Evolutionary conservation across 345 rosid species (phyloP).

Genomic region (Hibiscus syriacus): DNA sequence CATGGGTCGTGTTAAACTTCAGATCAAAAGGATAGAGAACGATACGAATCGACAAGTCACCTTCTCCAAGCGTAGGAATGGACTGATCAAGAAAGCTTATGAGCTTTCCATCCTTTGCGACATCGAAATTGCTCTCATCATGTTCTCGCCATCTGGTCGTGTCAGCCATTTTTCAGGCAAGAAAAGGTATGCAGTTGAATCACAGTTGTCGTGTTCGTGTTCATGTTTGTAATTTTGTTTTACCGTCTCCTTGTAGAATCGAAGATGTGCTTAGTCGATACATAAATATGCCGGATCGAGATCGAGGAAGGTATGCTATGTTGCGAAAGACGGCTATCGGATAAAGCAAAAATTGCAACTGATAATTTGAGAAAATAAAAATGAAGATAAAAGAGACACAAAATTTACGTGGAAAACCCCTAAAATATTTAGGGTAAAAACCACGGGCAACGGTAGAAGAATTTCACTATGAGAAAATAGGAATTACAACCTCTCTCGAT

Average conservation of each 20-base stretch:
- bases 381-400: no score
- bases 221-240: not conserved
- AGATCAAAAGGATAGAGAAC: not conserved
- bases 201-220: not conserved
- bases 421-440: no score
- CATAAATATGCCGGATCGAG: constrained; percentile 14
- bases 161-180: constrained; percentile 1
- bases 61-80: not conserved
- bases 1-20: not conserved
- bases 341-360: no score
- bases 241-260: not conserved
- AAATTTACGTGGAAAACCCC: no score
- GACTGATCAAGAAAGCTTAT: not conserved
- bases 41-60: not conserved
- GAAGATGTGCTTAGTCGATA: constrained; percentile 15
- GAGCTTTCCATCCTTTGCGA: not conserved
- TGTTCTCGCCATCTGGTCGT: not conserved
- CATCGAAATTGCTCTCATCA: not conserved
- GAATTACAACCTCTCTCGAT: no score
- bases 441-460: no score
- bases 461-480: no score
- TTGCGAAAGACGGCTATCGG: no score
- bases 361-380: no score
- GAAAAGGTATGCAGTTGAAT: constrained; percentile 44
- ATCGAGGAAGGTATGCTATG: constrained; percentile 11